Base-by-base conservation (phyloP, 768 basidiomycete genomes). In the Rhodocollybia butyracea region DNA sequence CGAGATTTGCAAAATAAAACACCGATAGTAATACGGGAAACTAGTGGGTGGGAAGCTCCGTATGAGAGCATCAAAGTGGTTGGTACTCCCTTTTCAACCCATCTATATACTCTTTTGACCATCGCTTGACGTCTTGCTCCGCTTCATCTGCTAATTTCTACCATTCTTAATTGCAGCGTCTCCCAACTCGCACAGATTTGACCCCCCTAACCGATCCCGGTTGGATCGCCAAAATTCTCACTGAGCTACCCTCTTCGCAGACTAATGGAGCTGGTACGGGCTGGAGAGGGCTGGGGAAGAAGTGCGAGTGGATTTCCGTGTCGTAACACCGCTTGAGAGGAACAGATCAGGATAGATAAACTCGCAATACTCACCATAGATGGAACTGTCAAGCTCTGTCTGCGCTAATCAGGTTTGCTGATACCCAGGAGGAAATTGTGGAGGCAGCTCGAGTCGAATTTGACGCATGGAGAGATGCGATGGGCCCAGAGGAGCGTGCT, bases 41-140 rank as follows among this genome's bases (percentile, higher is more conserved):
- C 80, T 19, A 85, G 83, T 54, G 97, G 96, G 3, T 92, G 94
- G 88, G 94, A 98, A 70, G 92, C 90, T 19, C 80, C 87, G 0
- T 98, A 97, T 63, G 85, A 88, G 38, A 78, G 78, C 11, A 83
- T 99, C 52, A 91, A 87, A 71, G 73, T 76, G 63, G 93, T 94
- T 71, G 24, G 84, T 69, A 13, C 7, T 17, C 11, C 2, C 30
- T 6, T 22, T 57, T 6, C n/a, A n/a, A n/a, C n/a, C n/a, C n/a
- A n/a, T n/a, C n/a, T n/a, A n/a, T n/a, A n/a, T n/a, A n/a, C n/a
- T n/a, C n/a, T n/a, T n/a, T n/a, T n/a, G n/a, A n/a, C n/a, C n/a
- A n/a, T n/a, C n/a, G n/a, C n/a, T n/a, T n/a, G n/a, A n/a, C n/a
- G n/a, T n/a, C n/a, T n/a, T n/a, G n/a, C n/a, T n/a, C n/a, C n/a